Percentiles rank a stretch among this genome's conserved stretches.
These are phyloP conservation scores for Sapria himalayana DNA, from an alignment of 345 rosid genomes.

Conservation along the genomic window DNA sequence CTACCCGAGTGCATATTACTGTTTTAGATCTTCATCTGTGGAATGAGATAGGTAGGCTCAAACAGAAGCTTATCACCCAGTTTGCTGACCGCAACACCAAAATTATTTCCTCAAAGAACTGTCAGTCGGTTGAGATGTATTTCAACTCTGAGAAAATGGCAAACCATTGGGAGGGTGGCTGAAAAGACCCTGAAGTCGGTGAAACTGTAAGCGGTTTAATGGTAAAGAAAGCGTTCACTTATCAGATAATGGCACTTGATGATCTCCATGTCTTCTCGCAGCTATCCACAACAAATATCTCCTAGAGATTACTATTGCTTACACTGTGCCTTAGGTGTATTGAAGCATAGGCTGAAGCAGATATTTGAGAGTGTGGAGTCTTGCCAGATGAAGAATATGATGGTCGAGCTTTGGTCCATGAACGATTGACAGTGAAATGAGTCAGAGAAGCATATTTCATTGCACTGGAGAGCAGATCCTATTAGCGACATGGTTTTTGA, in stretches of 20 bases:
- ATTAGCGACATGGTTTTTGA: slow-evolving; percentile 90
- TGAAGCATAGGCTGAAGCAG: slow-evolving; percentile 64
- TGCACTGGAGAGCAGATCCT: slow-evolving; percentile 79
- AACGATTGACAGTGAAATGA: slow-evolving; percentile 61
- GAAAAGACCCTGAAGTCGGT: slow-evolving; percentile 55
- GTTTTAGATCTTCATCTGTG: slow-evolving; percentile 76
- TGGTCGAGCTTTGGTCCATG: slow-evolving; percentile 46
- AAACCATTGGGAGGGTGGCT: slow-evolving; percentile 60
- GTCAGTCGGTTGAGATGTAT: slow-evolving; percentile 70
- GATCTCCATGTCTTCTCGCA: slow-evolving; percentile 94
- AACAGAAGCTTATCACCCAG: slow-evolving; percentile 61
- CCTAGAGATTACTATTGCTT: slow-evolving; percentile 67
- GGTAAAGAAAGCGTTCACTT: slow-evolving; percentile 82
- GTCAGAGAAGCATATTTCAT: slow-evolving; percentile 60
- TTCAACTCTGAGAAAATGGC: slow-evolving; percentile 90
- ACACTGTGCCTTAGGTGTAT: slow-evolving; percentile 54
- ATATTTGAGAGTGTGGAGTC: slow-evolving; percentile 66
- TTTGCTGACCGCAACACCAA: slow-evolving; percentile 61
- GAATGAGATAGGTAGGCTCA: slow-evolving; percentile 85
- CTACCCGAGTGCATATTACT: slow-evolving; percentile 94
- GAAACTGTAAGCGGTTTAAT: slow-evolving; percentile 68
- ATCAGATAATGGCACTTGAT: slow-evolving; percentile 92
- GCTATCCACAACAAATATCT: slow-evolving; percentile 61
- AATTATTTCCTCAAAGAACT: slow-evolving; percentile 72
- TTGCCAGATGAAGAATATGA: slow-evolving; percentile 54